Conservation (phyloP, 352 stramenopile genomes). For the Globisporangium solare region DNA sequence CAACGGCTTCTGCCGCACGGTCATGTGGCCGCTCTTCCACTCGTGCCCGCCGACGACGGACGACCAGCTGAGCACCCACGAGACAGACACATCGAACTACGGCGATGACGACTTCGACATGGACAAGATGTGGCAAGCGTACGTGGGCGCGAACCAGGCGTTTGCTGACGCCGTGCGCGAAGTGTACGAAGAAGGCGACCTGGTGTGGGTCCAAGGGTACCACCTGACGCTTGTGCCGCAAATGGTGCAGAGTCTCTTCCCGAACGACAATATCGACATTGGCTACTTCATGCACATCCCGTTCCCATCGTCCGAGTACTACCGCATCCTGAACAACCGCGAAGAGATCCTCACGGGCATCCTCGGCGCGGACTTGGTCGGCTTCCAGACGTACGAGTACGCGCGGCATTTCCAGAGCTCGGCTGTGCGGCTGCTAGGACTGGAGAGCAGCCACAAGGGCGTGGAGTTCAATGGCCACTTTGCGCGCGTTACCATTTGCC, state of each 20-base stretch:
- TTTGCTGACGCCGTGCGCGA: slow-evolving; percentile 86
- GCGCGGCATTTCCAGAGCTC: slow-evolving; percentile 87
- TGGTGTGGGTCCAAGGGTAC: slow-evolving; percentile 91
- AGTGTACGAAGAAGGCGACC: slow-evolving; percentile 86
- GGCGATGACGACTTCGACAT: slow-evolving; percentile 60
- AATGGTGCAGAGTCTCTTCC: slow-evolving; percentile 86
- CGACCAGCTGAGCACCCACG: slow-evolving; percentile 64
- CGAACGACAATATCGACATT: slow-evolving; percentile 87
- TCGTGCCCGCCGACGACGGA: slow-evolving; percentile 77
- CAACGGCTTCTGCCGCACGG: slow-evolving; percentile 88
- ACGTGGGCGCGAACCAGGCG: slow-evolving; percentile 81
- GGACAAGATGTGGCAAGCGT: slow-evolving; percentile 88
- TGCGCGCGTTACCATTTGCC: slow-evolving; percentile 82
- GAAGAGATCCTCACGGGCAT: slow-evolving; percentile 87
- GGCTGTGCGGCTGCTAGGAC: slow-evolving; percentile 75
- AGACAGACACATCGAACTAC: slow-evolving; percentile 35
- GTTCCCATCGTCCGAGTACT: slow-evolving; percentile 88
- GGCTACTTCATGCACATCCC: slow-evolving; percentile 90
- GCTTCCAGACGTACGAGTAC: slow-evolving; percentile 90
- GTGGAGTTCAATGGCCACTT: slow-evolving; percentile 89
- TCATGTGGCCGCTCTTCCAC: slow-evolving; percentile 91
- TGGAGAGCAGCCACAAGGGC: slow-evolving; percentile 86
- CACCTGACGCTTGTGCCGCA: slow-evolving; percentile 87
- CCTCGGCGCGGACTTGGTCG: slow-evolving; percentile 83
- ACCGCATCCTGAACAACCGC: slow-evolving; percentile 86